phyloP scores from a whole-genome alignment of 202 grass and related monocot species.

The Alloteropsis angusta region DNA sequence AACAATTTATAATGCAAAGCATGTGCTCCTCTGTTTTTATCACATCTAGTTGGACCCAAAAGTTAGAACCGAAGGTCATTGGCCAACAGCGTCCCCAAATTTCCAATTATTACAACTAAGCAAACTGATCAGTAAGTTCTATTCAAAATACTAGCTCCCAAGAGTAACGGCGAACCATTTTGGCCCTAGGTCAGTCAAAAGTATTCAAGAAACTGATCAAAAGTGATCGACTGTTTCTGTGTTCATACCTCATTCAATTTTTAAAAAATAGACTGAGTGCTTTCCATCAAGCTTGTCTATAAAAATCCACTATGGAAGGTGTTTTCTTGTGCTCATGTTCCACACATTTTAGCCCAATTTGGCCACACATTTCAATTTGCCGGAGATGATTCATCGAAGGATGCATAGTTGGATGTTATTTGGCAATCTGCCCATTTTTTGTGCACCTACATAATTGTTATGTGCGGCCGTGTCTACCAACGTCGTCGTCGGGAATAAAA shows the following conservation, averaged over 20 bases:
- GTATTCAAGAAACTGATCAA: neutral
- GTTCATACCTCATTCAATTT: neutral
- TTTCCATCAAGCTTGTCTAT: neutral
- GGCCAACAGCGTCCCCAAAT: neutral
- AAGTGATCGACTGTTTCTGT: no score
- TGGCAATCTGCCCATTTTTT: neutral
- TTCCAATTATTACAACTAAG: neutral
- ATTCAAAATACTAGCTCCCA: neutral
- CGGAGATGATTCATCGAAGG: neutral
- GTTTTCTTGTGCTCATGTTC: neutral
- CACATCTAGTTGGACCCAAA: neutral
- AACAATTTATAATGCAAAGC: neutral
- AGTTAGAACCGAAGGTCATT: neutral
- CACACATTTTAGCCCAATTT: conserved; percentile 7
- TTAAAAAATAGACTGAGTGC: neutral
- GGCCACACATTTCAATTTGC: neutral
- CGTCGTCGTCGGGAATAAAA: no score
- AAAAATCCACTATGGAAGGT: neutral
- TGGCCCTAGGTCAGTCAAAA: neutral
- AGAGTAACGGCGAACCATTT: neutral
- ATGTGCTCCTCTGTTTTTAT: neutral
- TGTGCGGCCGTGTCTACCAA: no score
- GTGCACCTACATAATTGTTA: neutral
- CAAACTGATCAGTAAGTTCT: neutral
- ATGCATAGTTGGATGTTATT: neutral